phyloP scores from a whole-genome alignment of 1,139 yeast species.

The Kodamaea derodonti region DNA sequence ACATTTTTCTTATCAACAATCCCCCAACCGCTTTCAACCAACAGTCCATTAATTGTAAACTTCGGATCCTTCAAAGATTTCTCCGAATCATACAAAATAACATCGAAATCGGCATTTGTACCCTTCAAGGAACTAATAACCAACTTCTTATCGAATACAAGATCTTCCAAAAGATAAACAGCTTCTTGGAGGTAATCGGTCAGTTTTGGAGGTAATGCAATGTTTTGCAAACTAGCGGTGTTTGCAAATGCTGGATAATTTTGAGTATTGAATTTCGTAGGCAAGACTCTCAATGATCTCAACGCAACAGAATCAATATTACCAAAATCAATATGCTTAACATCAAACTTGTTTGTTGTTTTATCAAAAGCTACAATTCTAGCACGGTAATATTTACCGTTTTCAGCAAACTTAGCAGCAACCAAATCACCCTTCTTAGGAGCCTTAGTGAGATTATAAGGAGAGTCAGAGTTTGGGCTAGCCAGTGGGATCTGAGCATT shows the following conservation, averaged over 20 bases:
- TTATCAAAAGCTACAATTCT: constrained; percentile 50
- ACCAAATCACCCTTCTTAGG: constrained; percentile 62
- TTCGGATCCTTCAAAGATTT: constrained; percentile 51
- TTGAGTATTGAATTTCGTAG: constrained; percentile 44
- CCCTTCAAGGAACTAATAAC: constrained; percentile 51
- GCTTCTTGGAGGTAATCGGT: constrained; percentile 61
- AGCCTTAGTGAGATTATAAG: constrained; percentile 38
- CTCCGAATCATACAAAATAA: constrained; percentile 60
- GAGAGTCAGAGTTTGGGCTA: constrained; percentile 40
- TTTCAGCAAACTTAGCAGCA: constrained; percentile 52
- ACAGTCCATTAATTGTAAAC: constrained; percentile 60
- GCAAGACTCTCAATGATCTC: constrained; percentile 50
- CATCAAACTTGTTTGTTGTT: constrained; percentile 42
- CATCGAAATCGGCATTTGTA: constrained; percentile 42
- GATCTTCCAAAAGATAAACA: constrained; percentile 52
- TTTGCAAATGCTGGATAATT: constrained; percentile 55
- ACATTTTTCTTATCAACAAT: constrained; percentile 44
- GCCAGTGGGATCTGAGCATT: constrained; percentile 41
- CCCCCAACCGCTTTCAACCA: constrained; percentile 65
- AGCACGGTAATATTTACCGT: constrained; percentile 61
- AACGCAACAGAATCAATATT: constrained; percentile 48
- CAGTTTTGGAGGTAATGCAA: constrained; percentile 61
- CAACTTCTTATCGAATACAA: constrained; percentile 51
- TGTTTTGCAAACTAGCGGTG: constrained; percentile 51
- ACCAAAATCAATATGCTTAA: constrained; percentile 67